A percentile compares a stretch with the other conserved stretches of the same genome.
phyloP scores from a whole-genome alignment of 2,329 filamentous ascomycete genomes.

The Ascosphaera pollenicola region DNA sequence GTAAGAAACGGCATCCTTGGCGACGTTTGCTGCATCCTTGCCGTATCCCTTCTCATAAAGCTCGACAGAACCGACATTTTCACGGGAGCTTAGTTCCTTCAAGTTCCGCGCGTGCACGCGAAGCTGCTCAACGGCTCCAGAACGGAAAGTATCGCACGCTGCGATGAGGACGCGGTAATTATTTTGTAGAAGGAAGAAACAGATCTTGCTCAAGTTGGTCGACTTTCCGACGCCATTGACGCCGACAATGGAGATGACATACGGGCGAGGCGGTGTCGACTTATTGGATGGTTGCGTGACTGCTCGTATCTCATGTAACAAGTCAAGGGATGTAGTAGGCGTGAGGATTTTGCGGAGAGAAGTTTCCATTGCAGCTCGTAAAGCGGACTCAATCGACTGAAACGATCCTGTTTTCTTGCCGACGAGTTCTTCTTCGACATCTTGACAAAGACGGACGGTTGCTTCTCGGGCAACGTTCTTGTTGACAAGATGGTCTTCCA shows the following conservation, averaged over 20 bases:
- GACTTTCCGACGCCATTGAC: conserved; percentile 98
- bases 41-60: conserved; percentile 95
- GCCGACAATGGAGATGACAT: conserved; percentile 94
- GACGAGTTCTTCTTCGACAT: conserved; percentile 72
- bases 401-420: conserved; percentile 85
- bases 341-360: conserved; percentile 91
- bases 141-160: conserved; percentile 91
- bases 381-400: conserved; percentile 64
- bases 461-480: conserved; percentile 97
- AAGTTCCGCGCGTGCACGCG: conserved; percentile 89
- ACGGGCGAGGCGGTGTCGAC: conserved; percentile 50
- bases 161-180: conserved; percentile 88
- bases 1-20: conserved; percentile 74
- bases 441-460: conserved; percentile 71
- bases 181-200: conserved; percentile 94
- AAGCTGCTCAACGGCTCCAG: conserved; percentile 88
- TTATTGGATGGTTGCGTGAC: conserved; percentile 45
- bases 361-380: conserved; percentile 72
- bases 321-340: conserved; percentile 79
- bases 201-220: conserved; percentile 93
- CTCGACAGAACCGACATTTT: conserved; percentile 61
- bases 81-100: conserved; percentile 64
- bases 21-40: conserved; percentile 89
- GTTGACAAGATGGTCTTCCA: conserved; percentile 83
- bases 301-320: conserved; percentile 77